These are phyloP conservation scores for Porcisia hertigi DNA, from an alignment of 208 protist genomes.

Conservation along the genomic window DNA sequence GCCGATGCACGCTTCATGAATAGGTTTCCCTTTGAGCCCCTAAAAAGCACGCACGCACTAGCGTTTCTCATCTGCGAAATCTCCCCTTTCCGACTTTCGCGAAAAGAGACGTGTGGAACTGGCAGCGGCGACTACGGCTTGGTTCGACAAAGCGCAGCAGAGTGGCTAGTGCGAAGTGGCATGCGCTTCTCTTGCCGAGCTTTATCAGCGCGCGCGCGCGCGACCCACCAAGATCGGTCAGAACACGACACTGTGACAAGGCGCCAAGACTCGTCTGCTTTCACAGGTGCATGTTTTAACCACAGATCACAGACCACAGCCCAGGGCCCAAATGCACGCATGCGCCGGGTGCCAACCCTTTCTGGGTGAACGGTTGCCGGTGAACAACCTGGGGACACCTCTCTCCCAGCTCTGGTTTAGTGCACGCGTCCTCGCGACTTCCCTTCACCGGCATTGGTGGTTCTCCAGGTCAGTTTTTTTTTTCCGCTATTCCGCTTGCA, in stretches of 20 bases:
- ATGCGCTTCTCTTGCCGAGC: not conserved
- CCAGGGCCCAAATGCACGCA: no score
- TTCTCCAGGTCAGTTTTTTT: not conserved
- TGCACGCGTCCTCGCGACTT: not conserved
- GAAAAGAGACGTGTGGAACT: not conserved
- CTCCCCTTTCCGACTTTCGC: not conserved
- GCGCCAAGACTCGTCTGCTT: not conserved
- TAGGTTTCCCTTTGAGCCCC: not conserved
- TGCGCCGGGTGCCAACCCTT: not conserved
- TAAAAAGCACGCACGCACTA: not conserved
- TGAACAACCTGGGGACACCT: not conserved
- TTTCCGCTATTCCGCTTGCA: not conserved
- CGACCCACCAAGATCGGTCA: no score
- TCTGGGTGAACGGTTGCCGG: not conserved
- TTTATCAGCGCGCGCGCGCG: not conserved
- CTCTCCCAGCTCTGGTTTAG: not conserved
- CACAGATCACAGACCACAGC: not conserved
- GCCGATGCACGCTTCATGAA: not conserved
- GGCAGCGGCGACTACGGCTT: not conserved
- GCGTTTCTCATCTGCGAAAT: not conserved
- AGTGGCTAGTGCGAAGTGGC: not conserved
- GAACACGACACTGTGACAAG: not conserved
- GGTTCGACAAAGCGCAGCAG: not conserved
- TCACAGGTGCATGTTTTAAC: not conserved
- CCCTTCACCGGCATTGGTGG: no score